These are phyloP conservation scores for Suhomyces emberorum DNA, from an alignment of 805 yeast genomes.

Conservation along the genomic window DNA sequence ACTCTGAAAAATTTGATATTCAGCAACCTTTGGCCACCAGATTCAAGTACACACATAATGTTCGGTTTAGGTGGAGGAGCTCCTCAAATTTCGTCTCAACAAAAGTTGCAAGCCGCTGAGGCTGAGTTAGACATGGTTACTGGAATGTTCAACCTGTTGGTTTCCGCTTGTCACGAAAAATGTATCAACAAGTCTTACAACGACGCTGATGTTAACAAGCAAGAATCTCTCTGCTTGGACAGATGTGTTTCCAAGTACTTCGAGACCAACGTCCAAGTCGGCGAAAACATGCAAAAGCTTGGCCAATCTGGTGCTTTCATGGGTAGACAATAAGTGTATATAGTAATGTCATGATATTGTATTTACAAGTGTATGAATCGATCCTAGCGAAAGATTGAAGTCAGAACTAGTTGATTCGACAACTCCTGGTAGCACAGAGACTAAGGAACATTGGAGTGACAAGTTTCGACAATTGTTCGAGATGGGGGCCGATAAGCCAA, in stretches of 20 bases:
- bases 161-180: conserved; percentile 83
- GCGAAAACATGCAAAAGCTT: conserved; percentile 61
- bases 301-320: conserved; percentile 47
- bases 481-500: too few species aligned
- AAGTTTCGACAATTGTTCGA: too few species aligned
- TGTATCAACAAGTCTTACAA: conserved; percentile 67
- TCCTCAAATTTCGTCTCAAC: conserved; percentile 71
- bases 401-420: too few species aligned
- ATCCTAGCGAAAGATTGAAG: too few species aligned
- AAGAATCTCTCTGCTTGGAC: conserved; percentile 84
- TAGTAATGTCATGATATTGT: not conserved
- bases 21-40: conserved; percentile 6
- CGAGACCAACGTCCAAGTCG: conserved; percentile 91
- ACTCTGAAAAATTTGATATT: conserved; percentile 2
- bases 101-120: conserved; percentile 87
- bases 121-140: conserved; percentile 96
- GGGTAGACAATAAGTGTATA: conserved; percentile 34
- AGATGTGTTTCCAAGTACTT: conserved; percentile 95
- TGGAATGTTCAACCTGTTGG: conserved; percentile 91
- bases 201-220: conserved; percentile 73
- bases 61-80: conserved; percentile 75
- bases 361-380: not conserved
- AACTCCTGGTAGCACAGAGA: too few species aligned
- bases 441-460: too few species aligned
- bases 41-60: conserved; percentile 36